Evolutionary conservation across 768 basidiomycete genomes (phyloP).

Genomic region (Xerocomellus intermedius): DNA sequence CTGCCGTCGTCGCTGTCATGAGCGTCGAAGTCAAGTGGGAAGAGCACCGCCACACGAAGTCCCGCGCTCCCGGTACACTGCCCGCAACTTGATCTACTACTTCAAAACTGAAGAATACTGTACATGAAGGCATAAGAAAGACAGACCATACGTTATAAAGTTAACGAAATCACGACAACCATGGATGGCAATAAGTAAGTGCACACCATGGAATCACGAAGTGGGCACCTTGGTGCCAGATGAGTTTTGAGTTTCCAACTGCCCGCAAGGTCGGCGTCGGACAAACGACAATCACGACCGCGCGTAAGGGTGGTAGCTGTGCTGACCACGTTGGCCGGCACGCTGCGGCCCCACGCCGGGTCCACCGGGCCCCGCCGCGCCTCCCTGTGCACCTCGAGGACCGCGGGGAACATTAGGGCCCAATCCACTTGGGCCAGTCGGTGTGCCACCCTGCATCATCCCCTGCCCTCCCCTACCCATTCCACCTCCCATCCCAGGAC

Average conservation of each 20-base stretch:
- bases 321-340: conserved; percentile 67
- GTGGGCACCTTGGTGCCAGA: conserved; percentile 2
- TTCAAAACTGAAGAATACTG: background rate
- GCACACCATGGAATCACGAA: conserved; percentile 3
- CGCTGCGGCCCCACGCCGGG: conserved; percentile 71
- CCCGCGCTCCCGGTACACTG: too few species aligned
- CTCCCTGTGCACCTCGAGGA: conserved; percentile 57
- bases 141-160: conserved; percentile 13
- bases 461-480: conserved; percentile 43
- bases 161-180: conserved; percentile 11
- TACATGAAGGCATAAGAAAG: conserved; percentile 6
- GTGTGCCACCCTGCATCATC: conserved; percentile 38
- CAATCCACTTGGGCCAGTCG: conserved; percentile 41
- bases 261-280: background rate
- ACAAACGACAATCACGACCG: conserved; percentile 41
- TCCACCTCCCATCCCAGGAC: conserved; percentile 35
- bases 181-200: conserved; percentile 3
- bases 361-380: conserved; percentile 48
- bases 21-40: too few species aligned
- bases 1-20: background rate
- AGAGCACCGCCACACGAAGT: background rate
- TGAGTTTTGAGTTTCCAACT: conserved; percentile 14
- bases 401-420: conserved; percentile 64
- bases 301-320: conserved; percentile 83
- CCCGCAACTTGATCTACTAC: background rate